A percentile compares a stretch with the other conserved stretches of the same genome.
Evolutionary conservation across 1,139 yeast species (phyloP).

Genomic region (Spathaspora sp.): DNA sequence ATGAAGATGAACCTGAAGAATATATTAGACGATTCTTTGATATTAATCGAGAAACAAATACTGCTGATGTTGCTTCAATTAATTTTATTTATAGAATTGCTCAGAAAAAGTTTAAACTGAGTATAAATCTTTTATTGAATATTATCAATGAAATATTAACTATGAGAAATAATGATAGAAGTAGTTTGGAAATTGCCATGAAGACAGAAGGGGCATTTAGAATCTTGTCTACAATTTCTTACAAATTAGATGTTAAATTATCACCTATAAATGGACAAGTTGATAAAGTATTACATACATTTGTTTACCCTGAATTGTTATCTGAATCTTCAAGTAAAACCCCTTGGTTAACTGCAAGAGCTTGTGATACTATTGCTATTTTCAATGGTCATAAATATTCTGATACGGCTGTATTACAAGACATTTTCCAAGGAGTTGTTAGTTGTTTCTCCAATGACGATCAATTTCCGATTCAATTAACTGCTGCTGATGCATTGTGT

Average conservation of each 20-base stretch:
- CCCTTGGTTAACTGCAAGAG: constrained; percentile 56
- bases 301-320: constrained; percentile 47
- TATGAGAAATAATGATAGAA: constrained; percentile 34
- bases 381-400: constrained; percentile 37
- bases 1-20: constrained; percentile 74
- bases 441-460: constrained; percentile 42
- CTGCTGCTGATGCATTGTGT: constrained; percentile 55
- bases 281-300: constrained; percentile 44
- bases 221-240: constrained; percentile 46
- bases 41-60: constrained; percentile 65
- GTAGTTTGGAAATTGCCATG: constrained; percentile 33
- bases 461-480: constrained; percentile 51
- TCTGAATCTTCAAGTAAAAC: constrained; percentile 28
- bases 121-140: constrained; percentile 41
- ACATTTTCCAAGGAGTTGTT: constrained; percentile 45
- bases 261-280: constrained; percentile 49
- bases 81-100: constrained; percentile 61
- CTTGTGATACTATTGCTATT: constrained; percentile 55
- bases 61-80: constrained; percentile 81
- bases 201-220: constrained; percentile 53
- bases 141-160: constrained; percentile 53
- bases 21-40: constrained; percentile 70
- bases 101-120: constrained; percentile 47
- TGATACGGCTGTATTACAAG: constrained; percentile 41
- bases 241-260: constrained; percentile 35